Evolutionary conservation across 2,329 filamentous ascomycete genomes (phyloP), one percentile per base, ranked within the genome.

Genomic region (Raffaelea arxii): DNA sequence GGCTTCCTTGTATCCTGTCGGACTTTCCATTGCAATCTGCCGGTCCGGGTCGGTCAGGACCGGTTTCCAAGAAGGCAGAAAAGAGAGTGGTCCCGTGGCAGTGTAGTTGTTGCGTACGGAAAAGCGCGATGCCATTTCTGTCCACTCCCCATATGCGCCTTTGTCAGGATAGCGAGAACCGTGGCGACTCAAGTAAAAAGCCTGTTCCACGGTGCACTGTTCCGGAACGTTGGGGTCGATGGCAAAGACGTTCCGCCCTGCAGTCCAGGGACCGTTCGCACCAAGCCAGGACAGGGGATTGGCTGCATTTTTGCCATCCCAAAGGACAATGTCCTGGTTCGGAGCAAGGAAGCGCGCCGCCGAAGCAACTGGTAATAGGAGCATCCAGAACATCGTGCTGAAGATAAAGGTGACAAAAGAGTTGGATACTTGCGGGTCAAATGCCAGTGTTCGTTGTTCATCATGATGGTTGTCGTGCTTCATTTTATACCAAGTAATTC

Each of bases 101-200:
- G 67, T 73, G 58, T 80, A 80, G 18, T 70, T 65, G 3, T 70
- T n/a, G n/a, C n/a, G n/a, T n/a, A n/a, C n/a, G n/a, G n/a, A n/a
- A n/a, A n/a, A n/a, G n/a, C 67, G 64, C 3, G 64, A 53, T 37
- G 66, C 60, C 61, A 75, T 66, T 4, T 65, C 63, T 2, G 68
- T 59, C 80, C 80, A 84, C 40, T 69, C 67, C 5, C 65, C 62
- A 49, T 82, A 81, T 5, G 80, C 77, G 4, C 78, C 76, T 1
- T 62, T 62, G 51, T 82, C 80, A 1, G 78, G 79, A 55, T 75
- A 84, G 37, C 79, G 68, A 37, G 76, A 80, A 18, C 80, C 80
- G 62, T 82, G 80, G 18, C 78, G 72, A 2, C 70, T 68, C 27
- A 78, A 63, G 50, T 79, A 82, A 5, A 75, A 74, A 3, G 74